phyloP scores from a whole-genome alignment of 768 basidiomycete genomes.

The Kwoniella dendrophila region DNA sequence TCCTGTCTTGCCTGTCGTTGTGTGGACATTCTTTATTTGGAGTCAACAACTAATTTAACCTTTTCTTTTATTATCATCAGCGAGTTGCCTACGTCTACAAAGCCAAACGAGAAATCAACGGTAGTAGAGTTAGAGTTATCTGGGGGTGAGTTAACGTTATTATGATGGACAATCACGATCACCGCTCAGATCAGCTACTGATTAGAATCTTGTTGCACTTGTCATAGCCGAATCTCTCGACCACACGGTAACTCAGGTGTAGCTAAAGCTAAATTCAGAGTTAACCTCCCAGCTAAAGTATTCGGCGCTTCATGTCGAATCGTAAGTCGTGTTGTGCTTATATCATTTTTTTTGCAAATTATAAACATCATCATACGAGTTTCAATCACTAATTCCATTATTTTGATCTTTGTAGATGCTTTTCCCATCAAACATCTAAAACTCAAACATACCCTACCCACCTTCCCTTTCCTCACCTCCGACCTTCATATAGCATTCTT shows the following conservation, averaged over 20 bases:
- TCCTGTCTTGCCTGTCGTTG: background rate
- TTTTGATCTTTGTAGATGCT: conserved; percentile 49
- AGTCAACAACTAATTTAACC: background rate
- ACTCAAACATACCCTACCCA: conserved; percentile 7
- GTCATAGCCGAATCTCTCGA: conserved; percentile 82
- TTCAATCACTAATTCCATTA: background rate
- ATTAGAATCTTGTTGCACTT: no score
- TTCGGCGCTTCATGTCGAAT: conserved; percentile 80
- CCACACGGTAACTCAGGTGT: conserved; percentile 93
- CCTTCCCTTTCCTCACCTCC: background rate
- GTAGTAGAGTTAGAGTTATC: conserved; percentile 94
- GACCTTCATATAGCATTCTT: conserved; percentile 2
- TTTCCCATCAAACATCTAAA: conserved; percentile 57
- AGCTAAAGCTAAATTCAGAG: conserved; percentile 93
- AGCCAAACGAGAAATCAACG: conserved; percentile 90
- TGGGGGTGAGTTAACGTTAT: conserved; percentile 74
- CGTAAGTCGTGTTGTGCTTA: conserved; percentile 41
- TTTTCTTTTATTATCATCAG: conserved; percentile 57
- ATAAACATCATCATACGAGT: background rate
- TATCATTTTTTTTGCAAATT: background rate
- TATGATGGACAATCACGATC: no score
- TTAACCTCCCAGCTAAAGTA: conserved; percentile 90
- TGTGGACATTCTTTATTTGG: background rate
- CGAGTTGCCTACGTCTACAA: conserved; percentile 98
- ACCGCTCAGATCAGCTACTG: no score